Base-by-base conservation (phyloP, 805 yeast genomes). In the Candida chilensis region DNA sequence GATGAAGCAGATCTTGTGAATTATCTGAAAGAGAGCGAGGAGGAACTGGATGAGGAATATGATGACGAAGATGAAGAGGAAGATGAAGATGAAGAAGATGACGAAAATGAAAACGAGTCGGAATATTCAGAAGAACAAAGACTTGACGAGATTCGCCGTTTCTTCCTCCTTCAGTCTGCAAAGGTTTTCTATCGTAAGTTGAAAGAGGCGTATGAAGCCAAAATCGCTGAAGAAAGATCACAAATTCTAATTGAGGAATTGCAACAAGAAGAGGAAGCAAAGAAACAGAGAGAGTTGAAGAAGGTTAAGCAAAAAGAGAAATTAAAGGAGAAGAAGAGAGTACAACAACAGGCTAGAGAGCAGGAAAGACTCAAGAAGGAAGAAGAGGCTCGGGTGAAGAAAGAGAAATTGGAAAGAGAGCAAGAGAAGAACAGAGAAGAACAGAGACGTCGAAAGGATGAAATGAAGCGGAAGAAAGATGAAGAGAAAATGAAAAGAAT, bases 251-350 rank as follows among this genome's bases (percentile, higher is more conserved):
- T 63, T 33, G 61, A 54, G 36, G 69, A 63, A 37, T 50, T 63
- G 27, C 67, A 63, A 31, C 67, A 67, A 1, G 69, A 63, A 42
- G 69, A 63, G 34, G 57, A 49, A 31, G 67, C 67, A 5, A 58
- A 58, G 39, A 60, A 55, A 38, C 67, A 63, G 31, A 47, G 50
- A 14, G 67, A 61, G 35, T 38, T 54, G 35, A 60, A 58, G 39
- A 60, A 60, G 35, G 35, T 55, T 33, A 55, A 52, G 32, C 67
- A 61, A 39, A 58, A 55, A 38, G 68, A 63, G 31, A 60, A 60
- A 43, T 64, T 63, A 11, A 61, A 59, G 36, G 69, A 63, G 37
- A 60, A 60, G 51, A 60, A 61, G 37, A 47, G 57, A 12, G 45
- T 60, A 17, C 65, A 57, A 30, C 66, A 62, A 37, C 40, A 46